Evolutionary conservation across 2,329 filamentous ascomycete species (phyloP), one percentile per base, ranked within the genome.

Genomic region (Huntiella abstrusa): DNA sequence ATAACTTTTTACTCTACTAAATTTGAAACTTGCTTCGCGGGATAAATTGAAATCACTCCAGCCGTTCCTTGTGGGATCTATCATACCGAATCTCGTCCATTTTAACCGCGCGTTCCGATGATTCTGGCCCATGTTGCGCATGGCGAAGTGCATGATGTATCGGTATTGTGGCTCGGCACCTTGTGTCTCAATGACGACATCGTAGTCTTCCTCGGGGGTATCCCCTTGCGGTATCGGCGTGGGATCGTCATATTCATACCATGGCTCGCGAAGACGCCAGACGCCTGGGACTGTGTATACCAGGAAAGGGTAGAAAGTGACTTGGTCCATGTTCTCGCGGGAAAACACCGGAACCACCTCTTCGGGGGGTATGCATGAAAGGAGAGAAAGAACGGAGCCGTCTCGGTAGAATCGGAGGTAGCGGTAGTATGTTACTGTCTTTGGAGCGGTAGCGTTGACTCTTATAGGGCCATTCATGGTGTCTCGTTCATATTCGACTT

Each of bases 371-470:
- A 73, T 64, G 0, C 83, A 92, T 0, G 82, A 84, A 33, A 92
- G 70, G 1, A 98, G 70, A 46, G 78, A 84, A 49, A 96, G 77
- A 52, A 73, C 76, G 1, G 81, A 80, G 22, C 91, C 91, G 60
- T 96, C 84, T 17, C 86, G 82, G 64, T 91, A 91, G 65, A 98
- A 91, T 45, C 91, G 83, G 3, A 98, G 73, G 62, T 96, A 98
- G 49, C 91, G 84, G 64, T 93, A 98, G 64, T 96, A 98, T 1
- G 91, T 98, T 42, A 98, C 86, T 49, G 96, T 92, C 59, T 93
- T 86, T 33, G 96, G 80, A 6, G 87, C 87, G 17, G 73, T 80
- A 46, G 77, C 77, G 52, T 77, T 80, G 41, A 19, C n/a, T 32
- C 41, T 33, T 13, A 34, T 33, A 15, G 73, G 70, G 3, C 76